Conservation (phyloP, 176 grass and related monocot genomes). For the Hsuehochloa calcarea region DNA sequence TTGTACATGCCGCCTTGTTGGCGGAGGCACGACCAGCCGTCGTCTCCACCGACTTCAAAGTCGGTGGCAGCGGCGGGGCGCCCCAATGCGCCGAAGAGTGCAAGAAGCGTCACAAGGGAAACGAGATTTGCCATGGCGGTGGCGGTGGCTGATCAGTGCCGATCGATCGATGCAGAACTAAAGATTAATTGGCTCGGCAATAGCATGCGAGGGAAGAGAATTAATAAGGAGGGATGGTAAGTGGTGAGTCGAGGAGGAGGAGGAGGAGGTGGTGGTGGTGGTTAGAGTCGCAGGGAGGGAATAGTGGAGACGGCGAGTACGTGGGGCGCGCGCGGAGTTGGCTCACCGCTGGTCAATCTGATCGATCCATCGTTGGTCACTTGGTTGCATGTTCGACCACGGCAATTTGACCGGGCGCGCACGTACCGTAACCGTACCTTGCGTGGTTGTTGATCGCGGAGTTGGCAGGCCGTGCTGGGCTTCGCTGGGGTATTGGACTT, state of each 20-base stretch:
- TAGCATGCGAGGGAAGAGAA: not conserved
- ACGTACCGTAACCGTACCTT: not conserved
- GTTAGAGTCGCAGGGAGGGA: conserved; percentile 8
- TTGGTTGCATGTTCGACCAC: not conserved
- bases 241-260: not conserved
- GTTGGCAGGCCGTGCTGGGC: not conserved
- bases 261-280: not conserved
- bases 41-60: conserved; percentile 69
- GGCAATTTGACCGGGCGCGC: conserved; percentile 12
- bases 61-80: conserved; percentile 25
- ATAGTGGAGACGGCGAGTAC: conserved; percentile 26
- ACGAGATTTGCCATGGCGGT: conserved; percentile 9
- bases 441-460: not conserved
- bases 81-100: not conserved
- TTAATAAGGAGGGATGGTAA: conserved; percentile 17
- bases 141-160: not conserved
- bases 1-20: conserved; percentile 42
- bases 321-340: conserved; percentile 18
- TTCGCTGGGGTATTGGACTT: not conserved
- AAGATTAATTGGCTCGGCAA: not conserved
- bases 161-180: not conserved
- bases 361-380: not conserved
- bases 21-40: conserved; percentile 56
- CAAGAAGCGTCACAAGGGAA: not conserved
- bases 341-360: not conserved